These are phyloP conservation scores for Penicillium olsonii DNA, from an alignment of 2,329 filamentous ascomycete species.

Conservation along the genomic window DNA sequence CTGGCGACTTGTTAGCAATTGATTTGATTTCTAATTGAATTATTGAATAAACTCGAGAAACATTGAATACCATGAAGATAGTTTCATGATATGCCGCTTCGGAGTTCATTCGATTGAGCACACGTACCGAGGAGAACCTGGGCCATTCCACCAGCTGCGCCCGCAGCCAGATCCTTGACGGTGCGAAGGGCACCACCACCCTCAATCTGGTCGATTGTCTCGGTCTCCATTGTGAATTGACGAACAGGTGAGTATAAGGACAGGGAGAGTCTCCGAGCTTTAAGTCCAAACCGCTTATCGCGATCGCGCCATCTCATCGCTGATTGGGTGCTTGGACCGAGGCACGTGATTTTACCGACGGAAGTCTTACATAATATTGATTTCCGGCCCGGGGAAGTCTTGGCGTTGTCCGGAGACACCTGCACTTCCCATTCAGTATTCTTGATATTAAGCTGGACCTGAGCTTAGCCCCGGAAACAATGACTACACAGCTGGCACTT, in stretches of 20 bases:
- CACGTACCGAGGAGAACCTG: conserved; percentile 87
- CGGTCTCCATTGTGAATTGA: conserved; percentile 31
- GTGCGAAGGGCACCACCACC: conserved; percentile 57
- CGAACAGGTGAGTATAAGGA: conserved; percentile 9
- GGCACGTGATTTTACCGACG: conserved; percentile 29
- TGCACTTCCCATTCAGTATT: too few relatives aligned
- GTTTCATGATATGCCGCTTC: conserved; percentile 6
- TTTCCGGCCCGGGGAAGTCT: neutral
- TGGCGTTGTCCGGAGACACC: neutral
- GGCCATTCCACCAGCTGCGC: conserved; percentile 86
- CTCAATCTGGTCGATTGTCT: conserved; percentile 39
- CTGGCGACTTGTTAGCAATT: conserved; percentile 43
- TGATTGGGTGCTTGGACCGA: conserved; percentile 38
- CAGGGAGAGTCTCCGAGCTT: conserved; percentile 14
- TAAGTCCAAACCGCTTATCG: conserved; percentile 17
- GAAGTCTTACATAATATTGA: conserved; percentile 14
- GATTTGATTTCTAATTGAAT: neutral
- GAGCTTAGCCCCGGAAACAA: too few relatives aligned
- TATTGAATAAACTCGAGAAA: neutral
- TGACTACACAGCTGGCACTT: too few relatives aligned
- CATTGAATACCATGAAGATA: neutral
- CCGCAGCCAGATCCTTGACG: conserved; percentile 86
- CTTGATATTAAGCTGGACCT: too few relatives aligned
- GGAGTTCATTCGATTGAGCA: conserved; percentile 4
- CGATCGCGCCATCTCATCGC: conserved; percentile 25